phyloP scores from a whole-genome alignment of 257 asterid species.

The Solanum virginianum region DNA sequence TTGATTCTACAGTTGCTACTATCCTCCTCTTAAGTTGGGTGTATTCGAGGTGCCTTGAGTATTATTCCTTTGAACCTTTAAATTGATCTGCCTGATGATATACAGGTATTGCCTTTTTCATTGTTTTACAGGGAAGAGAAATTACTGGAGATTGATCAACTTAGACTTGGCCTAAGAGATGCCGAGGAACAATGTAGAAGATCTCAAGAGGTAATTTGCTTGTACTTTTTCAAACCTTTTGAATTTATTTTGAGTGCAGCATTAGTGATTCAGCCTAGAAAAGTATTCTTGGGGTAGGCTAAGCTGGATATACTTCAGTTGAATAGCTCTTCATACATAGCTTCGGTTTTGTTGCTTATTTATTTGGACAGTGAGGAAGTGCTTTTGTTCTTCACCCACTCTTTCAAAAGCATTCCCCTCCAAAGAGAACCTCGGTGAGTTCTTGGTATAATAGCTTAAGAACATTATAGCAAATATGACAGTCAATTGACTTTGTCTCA shows the following conservation, averaged over 20 bases:
- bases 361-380: background rate
- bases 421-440: background rate
- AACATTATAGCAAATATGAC: background rate
- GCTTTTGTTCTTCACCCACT: background rate
- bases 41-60: background rate
- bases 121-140: conserved; percentile 25
- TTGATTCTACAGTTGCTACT: background rate
- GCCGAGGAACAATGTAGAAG: conserved; percentile 24
- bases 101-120: background rate
- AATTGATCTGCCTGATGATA: background rate
- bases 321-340: background rate
- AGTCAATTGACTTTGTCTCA: background rate
- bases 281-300: background rate
- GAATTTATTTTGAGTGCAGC: background rate
- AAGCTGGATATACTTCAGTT: background rate
- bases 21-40: background rate
- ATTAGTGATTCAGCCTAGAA: background rate
- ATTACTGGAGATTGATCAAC: conserved; percentile 27
- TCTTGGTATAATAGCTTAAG: background rate
- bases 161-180: conserved; percentile 27
- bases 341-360: background rate
- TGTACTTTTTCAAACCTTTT: background rate
- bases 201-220: conserved; percentile 30
- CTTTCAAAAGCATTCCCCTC: background rate
- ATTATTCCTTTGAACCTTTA: background rate